These are phyloP conservation scores for Moringa oleifera DNA, from an alignment of 345 rosid species.

Conservation along the genomic window DNA sequence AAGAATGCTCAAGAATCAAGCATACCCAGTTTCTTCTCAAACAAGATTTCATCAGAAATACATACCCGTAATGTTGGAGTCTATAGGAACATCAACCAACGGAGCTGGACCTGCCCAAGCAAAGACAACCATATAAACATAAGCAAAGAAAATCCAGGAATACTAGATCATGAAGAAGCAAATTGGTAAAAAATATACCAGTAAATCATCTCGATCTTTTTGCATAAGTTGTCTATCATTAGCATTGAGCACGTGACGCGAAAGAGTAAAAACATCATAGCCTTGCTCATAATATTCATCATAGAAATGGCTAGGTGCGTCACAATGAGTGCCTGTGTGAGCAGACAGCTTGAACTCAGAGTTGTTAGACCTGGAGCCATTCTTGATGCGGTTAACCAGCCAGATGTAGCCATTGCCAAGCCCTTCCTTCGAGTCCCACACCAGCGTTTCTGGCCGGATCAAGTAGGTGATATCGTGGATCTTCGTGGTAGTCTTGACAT, in stretches of 20 bases:
- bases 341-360: conserved; percentile 31
- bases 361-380: conserved; percentile 31
- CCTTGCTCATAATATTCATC: conserved; percentile 44
- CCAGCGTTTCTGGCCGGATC: conserved; percentile 24
- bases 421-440: conserved; percentile 27
- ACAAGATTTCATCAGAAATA: background rate
- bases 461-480: conserved; percentile 45
- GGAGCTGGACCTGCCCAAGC: background rate
- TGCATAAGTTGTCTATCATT: no score
- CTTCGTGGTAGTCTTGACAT: no score
- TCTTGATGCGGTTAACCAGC: conserved; percentile 37
- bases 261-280: conserved; percentile 39
- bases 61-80: conserved; percentile 59
- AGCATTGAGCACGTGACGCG: conserved; percentile 33
- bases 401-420: conserved; percentile 31
- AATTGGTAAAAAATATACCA: background rate
- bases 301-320: conserved; percentile 46
- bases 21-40: no score
- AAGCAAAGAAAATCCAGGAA: no score
- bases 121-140: no score
- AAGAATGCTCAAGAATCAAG: no score
- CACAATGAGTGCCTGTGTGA: conserved; percentile 55
- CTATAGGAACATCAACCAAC: conserved; percentile 56
- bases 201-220: no score
- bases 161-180: no score